These are phyloP conservation scores for Monosporozyma servazzii DNA, from an alignment of 805 yeast species.

Conservation along the genomic window DNA sequence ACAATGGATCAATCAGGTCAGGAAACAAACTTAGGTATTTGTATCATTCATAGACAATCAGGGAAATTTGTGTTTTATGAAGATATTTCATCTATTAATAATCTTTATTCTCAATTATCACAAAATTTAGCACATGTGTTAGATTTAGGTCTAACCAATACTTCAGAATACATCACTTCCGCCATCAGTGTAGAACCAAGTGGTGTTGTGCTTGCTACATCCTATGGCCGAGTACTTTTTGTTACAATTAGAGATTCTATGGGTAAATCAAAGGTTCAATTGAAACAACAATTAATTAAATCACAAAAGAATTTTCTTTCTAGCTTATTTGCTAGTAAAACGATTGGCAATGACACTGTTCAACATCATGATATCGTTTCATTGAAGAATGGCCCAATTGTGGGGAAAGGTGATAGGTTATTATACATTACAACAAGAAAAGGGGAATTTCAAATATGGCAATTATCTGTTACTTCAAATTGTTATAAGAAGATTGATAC, in stretches of 20 bases:
- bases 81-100: constrained; percentile 42
- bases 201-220: constrained; percentile 64
- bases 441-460: constrained; percentile 43
- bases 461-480: constrained; percentile 38
- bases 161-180: constrained; percentile 44
- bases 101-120: constrained; percentile 22
- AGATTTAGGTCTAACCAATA: constrained; percentile 16
- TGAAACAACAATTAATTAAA: constrained; percentile 23
- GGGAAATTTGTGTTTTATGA: constrained; percentile 66
- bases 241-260: constrained; percentile 56
- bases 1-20: constrained; percentile 9
- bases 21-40: constrained; percentile 49
- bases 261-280: constrained; percentile 43
- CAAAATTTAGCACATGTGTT: constrained; percentile 20
- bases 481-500: constrained; percentile 32
- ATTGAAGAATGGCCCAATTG: constrained; percentile 43
- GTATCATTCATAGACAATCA: constrained; percentile 47
- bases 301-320: constrained; percentile 32
- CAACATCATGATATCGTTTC: constrained; percentile 41
- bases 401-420: constrained; percentile 42
- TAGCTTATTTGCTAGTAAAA: constrained; percentile 11
- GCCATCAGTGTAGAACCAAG: constrained; percentile 61
- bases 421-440: constrained; percentile 33
- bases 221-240: constrained; percentile 55
- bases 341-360: background rate